Percentiles rank a stretch among this genome's conserved stretches.
Evolutionary conservation across 2,329 filamentous ascomycete species (phyloP).

Genomic region (Grosmannia huntii): DNA sequence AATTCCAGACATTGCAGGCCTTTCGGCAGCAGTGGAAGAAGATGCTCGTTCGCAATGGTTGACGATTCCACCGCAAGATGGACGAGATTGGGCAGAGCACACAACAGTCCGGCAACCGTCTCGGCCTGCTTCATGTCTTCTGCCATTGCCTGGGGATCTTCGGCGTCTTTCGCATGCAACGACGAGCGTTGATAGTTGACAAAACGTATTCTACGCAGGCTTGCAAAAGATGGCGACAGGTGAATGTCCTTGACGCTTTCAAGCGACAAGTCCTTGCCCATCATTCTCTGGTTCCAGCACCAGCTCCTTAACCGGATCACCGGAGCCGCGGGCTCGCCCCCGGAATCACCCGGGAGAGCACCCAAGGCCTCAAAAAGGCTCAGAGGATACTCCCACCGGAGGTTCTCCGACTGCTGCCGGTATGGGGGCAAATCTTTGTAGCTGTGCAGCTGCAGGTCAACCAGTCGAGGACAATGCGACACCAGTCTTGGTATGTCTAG

Average conservation of each 20-base stretch:
- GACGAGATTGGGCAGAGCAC: slow-evolving; percentile 47
- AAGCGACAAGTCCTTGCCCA: slow-evolving; percentile 31
- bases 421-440: slow-evolving; percentile 56
- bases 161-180: slow-evolving; percentile 26
- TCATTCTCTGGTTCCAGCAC: slow-evolving; percentile 48
- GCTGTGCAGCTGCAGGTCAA: slow-evolving; percentile 60
- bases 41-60: slow-evolving; percentile 51
- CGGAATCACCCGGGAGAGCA: slow-evolving; percentile 18
- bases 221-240: slow-evolving; percentile 38
- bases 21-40: slow-evolving; percentile 57
- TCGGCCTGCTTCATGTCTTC: slow-evolving; percentile 19
- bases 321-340: not conserved
- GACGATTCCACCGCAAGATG: slow-evolving; percentile 65
- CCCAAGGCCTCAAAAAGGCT: slow-evolving; percentile 53
- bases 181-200: slow-evolving; percentile 51
- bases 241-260: slow-evolving; percentile 42
- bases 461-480: slow-evolving; percentile 50
- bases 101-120: slow-evolving; percentile 32
- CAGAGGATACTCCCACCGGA: slow-evolving; percentile 58
- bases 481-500: slow-evolving; percentile 40
- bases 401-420: slow-evolving; percentile 37
- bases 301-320: slow-evolving; percentile 33
- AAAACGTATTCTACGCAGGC: slow-evolving; percentile 43
- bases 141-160: slow-evolving; percentile 29
- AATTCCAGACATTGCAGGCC: slow-evolving; percentile 57